Base-by-base conservation (phyloP, 306 rosid genomes). In the peach (Prunus persica) region DNA sequence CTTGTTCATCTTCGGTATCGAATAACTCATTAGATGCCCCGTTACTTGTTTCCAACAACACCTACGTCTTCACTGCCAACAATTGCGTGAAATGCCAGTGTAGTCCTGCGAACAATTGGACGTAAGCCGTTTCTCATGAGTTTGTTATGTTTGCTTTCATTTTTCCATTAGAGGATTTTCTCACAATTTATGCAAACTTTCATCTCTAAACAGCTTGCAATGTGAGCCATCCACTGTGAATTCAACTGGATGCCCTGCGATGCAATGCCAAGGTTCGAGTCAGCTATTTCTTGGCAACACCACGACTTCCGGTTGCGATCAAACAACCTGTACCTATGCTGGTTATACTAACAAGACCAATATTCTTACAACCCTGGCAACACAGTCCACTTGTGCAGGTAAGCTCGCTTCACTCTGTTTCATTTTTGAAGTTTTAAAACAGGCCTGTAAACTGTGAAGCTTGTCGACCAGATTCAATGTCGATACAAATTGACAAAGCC, bases 1-100 rank as follows among this genome's bases (percentile, higher is more conserved):
- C 89, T 81, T 95, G 97, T 84, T 65, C 85, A 2, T 88, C 96
- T 3, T 65, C 70, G 24, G 72, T 95, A 61, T 74, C 1, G 51
- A 79, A 71, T 25, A 76, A 11, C 58, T 88, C 97, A 1, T 12
- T 71, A 43, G 97, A 92, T 73, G 69, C n/a, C 81, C 88, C 91
- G 1, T 60, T 92, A 46, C 92, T 88, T 41, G 88, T 91, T 22
- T 51, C 97, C 6, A 87, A 81, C 30, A 82, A 67, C 11, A 87
- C 91, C 46, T 78, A 84, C 22, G 65, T 38, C 55, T 83, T 87
- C 68, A 92, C 97, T 8, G 99, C 99, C 12, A 34, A 76, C 54
- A 56, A 78, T 16, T 95, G 99, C 34, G 89, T 95, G 24, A 88
- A 82, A 78, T 95, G 99, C 90, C 76, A 41, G 10, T 87, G 97